These are phyloP conservation scores for Chamaecrista fasciculata DNA, from an alignment of 306 rosid species.

Conservation along the genomic window DNA sequence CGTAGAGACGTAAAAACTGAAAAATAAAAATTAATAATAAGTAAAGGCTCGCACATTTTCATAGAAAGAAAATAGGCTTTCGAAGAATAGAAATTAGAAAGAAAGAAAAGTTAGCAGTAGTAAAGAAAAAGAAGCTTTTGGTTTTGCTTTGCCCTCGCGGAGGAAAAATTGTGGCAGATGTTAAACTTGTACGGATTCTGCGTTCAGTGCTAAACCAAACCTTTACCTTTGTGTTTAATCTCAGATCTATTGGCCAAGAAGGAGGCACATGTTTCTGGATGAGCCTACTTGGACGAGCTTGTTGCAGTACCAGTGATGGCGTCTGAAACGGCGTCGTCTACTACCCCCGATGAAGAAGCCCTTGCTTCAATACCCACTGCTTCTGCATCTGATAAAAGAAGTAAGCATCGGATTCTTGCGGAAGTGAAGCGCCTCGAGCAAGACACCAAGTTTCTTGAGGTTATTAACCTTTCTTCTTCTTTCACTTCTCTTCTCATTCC, in stretches of 20 bases:
- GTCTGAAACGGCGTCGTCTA: constrained; percentile 64
- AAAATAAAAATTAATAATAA: not conserved
- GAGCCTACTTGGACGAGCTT: constrained; percentile 22
- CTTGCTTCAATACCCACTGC: constrained; percentile 22
- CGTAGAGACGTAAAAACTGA: not conserved
- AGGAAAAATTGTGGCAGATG: not conserved
- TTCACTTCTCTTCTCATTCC: not conserved
- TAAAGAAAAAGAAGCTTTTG: not conserved
- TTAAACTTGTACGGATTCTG: not conserved
- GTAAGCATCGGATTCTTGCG: constrained; percentile 79
- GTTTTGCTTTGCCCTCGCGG: not conserved
- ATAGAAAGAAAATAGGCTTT: constrained; percentile 17
- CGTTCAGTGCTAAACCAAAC: not conserved
- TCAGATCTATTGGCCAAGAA: constrained; percentile 26
- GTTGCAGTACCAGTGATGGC: constrained; percentile 44
- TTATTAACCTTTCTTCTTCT: constrained; percentile 30
- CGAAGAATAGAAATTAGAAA: not conserved
- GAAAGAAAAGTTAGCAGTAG: not conserved
- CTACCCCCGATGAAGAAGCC: constrained; percentile 43
- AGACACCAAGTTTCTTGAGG: constrained; percentile 70
- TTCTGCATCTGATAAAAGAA: constrained; percentile 49
- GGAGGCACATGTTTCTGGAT: constrained; percentile 13
- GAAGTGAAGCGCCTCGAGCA: constrained; percentile 75
- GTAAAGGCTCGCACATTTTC: constrained; percentile 20
- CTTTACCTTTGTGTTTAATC: not conserved